Percentiles rank a stretch among this genome's conserved stretches.
These are phyloP conservation scores for Rhizophlyctis rosea DNA, from an alignment of 192 early-diverging fungal genomes.

Conservation along the genomic window DNA sequence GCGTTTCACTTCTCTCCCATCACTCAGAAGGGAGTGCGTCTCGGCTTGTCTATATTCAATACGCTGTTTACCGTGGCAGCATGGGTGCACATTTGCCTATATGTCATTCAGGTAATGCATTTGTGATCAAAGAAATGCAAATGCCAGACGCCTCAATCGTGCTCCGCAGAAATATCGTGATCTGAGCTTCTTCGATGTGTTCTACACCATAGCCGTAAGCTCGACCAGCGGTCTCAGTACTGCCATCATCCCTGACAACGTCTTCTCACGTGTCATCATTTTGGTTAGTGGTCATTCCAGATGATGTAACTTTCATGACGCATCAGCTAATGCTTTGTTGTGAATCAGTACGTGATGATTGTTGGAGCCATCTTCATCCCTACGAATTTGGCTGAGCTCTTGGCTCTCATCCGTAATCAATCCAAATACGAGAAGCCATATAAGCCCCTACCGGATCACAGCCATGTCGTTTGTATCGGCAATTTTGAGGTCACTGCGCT, in stretches of 20 bases:
- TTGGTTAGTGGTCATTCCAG: too few species aligned
- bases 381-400: conserved; percentile 59
- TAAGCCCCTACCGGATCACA: conserved; percentile 28
- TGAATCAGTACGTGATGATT: conserved; percentile 68
- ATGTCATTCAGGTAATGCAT: conserved; percentile 48
- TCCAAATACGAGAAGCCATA: conserved; percentile 59
- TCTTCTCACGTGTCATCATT: conserved; percentile 28
- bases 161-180: conserved; percentile 26
- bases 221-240: conserved; percentile 66
- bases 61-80: conserved; percentile 70
- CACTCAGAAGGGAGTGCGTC: conserved; percentile 59
- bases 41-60: conserved; percentile 61
- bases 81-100: conserved; percentile 65
- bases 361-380: conserved; percentile 70
- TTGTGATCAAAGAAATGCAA: conserved; percentile 51
- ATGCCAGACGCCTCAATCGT: background rate
- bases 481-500: conserved; percentile 53
- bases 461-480: conserved; percentile 67
- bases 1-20: conserved; percentile 45
- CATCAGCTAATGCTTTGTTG: conserved; percentile 52
- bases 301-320: too few species aligned
- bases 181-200: conserved; percentile 36
- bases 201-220: conserved; percentile 36
- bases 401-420: conserved; percentile 54
- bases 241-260: conserved; percentile 55